Conservation (phyloP, 805 yeast species). For the Saccharomycopsis babjevae region DNA sequence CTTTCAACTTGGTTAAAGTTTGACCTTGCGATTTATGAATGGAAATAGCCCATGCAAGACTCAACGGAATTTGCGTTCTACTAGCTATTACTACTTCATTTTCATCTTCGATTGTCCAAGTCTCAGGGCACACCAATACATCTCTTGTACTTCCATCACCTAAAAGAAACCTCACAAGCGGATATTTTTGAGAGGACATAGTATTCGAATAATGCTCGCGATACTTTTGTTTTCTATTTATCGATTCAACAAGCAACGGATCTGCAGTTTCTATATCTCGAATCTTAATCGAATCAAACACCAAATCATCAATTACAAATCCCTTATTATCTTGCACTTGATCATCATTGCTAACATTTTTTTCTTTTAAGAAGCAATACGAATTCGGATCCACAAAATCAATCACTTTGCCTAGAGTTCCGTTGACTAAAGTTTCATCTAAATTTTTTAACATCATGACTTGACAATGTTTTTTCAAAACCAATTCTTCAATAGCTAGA, state of each 20-base stretch:
- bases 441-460: constrained; percentile 76
- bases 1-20: constrained; percentile 64
- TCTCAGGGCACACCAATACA: constrained; percentile 70
- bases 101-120: constrained; percentile 73
- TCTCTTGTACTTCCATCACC: constrained; percentile 52
- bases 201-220: constrained; percentile 33
- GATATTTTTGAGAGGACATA: constrained; percentile 44
- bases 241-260: constrained; percentile 22
- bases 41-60: constrained; percentile 94
- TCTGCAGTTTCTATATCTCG: constrained; percentile 20
- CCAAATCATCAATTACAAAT: constrained; percentile 31
- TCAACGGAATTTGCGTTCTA: constrained; percentile 73
- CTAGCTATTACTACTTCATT: constrained; percentile 51
- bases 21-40: constrained; percentile 96
- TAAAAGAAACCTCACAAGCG: constrained; percentile 66
- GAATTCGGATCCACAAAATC: constrained; percentile 47
- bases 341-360: constrained; percentile 17
- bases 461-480: constrained; percentile 62
- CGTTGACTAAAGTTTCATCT: constrained; percentile 65
- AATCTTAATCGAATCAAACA: constrained; percentile 38
- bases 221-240: constrained; percentile 38
- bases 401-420: constrained; percentile 61
- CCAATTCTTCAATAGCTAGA: constrained; percentile 48
- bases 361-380: constrained; percentile 30
- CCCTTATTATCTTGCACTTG: constrained; percentile 11